Evolutionary conservation across 1,139 yeast species (phyloP), one percentile per base, ranked within the genome.

Genomic region (Magnusiomyces suaveolens): DNA sequence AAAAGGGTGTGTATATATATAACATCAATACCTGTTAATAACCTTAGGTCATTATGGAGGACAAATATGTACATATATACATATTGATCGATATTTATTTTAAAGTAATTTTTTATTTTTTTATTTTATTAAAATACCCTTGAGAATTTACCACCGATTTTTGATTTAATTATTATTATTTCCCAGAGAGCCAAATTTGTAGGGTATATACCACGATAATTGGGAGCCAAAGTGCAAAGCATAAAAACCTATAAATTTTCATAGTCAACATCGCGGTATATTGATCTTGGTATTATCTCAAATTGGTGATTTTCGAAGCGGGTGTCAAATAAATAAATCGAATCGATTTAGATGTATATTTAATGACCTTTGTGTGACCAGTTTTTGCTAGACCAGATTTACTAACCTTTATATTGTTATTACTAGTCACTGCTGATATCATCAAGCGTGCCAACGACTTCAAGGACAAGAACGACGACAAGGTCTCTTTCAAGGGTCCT

Each of bases 361-460:
- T 29, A 6, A 6, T 12, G 33, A 29, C 12, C 18, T 8, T 36
- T 36, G 4, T 36, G 16, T 18, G 4, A 36, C 16, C 8, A 20
- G 18, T 20, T 20, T 39, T 20, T n/a, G 16, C 10, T 47, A 16
- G 36, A 46, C 23, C 26, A 23, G 14, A 10, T 25, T n/a, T 52
- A 43, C 52, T 51, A 52, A 50, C 55, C 8, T 32, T 25, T 24
- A 21, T 43, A 43, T 25, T 38, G 52, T 44, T 49, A 25, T 21
- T n/a, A n/a, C n/a, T 55, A 70, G 87, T 83, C 67, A 87, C 95
- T 71, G 80, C 84, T 70, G 87, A 84, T 85, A 87, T 92, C 74
- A 80, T 89, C 78, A 76, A 75, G 75, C 90, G 89, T 74, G 97
- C 97, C 76, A 80, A 79, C 75, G 81, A 80, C 75, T 82, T 61